Base-by-base conservation (phyloP, 208 protist genomes). In the Jaenimonas drosophilae region DNA sequence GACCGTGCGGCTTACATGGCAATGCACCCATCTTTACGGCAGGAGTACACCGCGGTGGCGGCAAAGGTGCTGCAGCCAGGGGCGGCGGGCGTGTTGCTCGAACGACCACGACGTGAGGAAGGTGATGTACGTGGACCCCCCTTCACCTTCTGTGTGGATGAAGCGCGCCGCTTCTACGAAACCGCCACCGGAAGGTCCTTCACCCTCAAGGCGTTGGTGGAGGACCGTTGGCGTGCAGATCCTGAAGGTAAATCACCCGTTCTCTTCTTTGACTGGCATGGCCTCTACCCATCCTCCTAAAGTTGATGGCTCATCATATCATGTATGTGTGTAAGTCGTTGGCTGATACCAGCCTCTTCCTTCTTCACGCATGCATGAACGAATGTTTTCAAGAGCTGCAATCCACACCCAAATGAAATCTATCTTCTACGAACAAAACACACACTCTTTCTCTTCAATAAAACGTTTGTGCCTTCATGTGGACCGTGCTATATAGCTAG, bases 1-100 rank as follows among this genome's bases (percentile, higher is more conserved):
- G 71, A 81, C 37, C 64, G 76, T 14, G 76, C 76, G 2, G 33
- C 71, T 11, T 66, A 81, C 51, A 77, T 86, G 71, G 71, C 71
- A 28, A 65, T 81, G 28, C 55, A 64, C 33, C 64, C 71, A 3
- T 48, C 37, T 20, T 54, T 80, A 46, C 60, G 67, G 11, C 19
- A 1, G 3, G 23, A 28, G 31, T 78, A 81, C 49, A 63, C 75
- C 17, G 23, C 31, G 27, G 49, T 49, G 3, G 29, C 80, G 11
- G 64, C 62, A 1, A 32, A 38, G 12, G 31, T 56, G 21, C 19
- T 86, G 36, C 16, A 2, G 1, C 46, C 51, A 1, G 23, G 12
- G 6, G 36, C 60, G 2, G 39, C 57, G 14, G 36, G 19, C 0
- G 23, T 75, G 19, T 47, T 71, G 34, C 53, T 76, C 29, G 71